Percentiles rank a stretch among this genome's conserved stretches.
phyloP scores from a whole-genome alignment of 2,329 filamentous ascomycete species.

The Botrytis tulipae region DNA sequence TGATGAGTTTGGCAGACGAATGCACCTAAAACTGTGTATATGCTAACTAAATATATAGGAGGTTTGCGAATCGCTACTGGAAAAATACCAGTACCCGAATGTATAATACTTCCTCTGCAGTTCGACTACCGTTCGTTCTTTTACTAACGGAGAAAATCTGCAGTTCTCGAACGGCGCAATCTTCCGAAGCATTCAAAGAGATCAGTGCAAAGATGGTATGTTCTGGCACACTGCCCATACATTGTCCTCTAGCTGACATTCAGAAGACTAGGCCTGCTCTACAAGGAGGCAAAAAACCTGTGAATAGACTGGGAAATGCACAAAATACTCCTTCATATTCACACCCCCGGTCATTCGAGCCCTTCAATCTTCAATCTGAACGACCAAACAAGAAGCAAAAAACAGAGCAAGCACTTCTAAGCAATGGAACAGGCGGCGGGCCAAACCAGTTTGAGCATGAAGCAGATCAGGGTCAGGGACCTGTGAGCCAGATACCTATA shows the following conservation, averaged over 20 bases:
- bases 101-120: background rate
- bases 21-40: no score
- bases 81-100: background rate
- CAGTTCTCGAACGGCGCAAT: background rate
- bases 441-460: background rate
- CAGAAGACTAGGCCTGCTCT: background rate
- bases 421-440: background rate
- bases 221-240: background rate
- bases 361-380: background rate
- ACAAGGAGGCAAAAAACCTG: background rate
- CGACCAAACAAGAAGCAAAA: background rate
- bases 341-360: background rate
- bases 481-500: background rate
- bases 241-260: background rate
- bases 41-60: background rate
- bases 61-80: background rate
- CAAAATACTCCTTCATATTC: background rate
- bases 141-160: background rate
- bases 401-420: background rate
- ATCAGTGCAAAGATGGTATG: background rate
- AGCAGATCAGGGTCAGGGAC: slow-evolving; percentile 1
- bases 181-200: background rate
- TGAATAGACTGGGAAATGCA: background rate
- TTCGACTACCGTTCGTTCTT: background rate
- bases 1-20: slow-evolving; percentile 7